Evolutionary conservation across 2,329 filamentous ascomycete species (phyloP).

Genomic region (Bipolaris zeicola): DNA sequence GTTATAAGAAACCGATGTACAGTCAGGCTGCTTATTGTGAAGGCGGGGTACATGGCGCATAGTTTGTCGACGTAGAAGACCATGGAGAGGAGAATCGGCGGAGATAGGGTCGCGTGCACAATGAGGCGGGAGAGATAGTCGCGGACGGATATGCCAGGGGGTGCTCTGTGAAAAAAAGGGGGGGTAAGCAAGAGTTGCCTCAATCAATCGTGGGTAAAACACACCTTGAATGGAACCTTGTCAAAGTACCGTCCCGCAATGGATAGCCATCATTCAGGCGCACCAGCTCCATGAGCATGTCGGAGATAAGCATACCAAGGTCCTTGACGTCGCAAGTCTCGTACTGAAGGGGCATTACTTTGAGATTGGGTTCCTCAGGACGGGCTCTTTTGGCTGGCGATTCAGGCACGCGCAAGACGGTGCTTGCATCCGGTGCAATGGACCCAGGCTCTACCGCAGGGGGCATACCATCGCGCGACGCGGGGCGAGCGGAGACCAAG

Average conservation of each 20-base stretch:
- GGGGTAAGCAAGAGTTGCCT: conserved; percentile 11
- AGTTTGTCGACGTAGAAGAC: conserved; percentile 98
- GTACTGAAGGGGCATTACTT: conserved; percentile 73
- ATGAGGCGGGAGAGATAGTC: conserved; percentile 94
- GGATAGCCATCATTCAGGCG: conserved; percentile 89
- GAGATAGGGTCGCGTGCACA: conserved; percentile 89
- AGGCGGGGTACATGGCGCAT: conserved; percentile 88
- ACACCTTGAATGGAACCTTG: conserved; percentile 92
- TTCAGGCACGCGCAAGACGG: conserved; percentile 21
- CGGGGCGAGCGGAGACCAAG: conserved; percentile 15
- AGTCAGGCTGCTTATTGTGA: conserved; percentile 94
- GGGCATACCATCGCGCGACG: conserved; percentile 20
- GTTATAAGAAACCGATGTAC: conserved; percentile 98
- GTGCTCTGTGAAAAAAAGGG: conserved; percentile 54
- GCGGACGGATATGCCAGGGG: conserved; percentile 89
- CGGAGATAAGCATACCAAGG: conserved; percentile 85
- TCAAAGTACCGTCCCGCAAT: conserved; percentile 82
- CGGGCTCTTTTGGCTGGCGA: conserved; percentile 44
- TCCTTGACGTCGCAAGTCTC: conserved; percentile 83
- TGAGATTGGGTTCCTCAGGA: conserved; percentile 52
- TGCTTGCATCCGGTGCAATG: conserved; percentile 25
- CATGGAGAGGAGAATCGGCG: conserved; percentile 95
- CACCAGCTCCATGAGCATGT: conserved; percentile 95
- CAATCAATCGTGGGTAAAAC: conserved; percentile 16
- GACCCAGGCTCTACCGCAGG: conserved; percentile 17